Base-by-base conservation (phyloP, 139 green algal species). In the Nannochloris sp. region DNA sequence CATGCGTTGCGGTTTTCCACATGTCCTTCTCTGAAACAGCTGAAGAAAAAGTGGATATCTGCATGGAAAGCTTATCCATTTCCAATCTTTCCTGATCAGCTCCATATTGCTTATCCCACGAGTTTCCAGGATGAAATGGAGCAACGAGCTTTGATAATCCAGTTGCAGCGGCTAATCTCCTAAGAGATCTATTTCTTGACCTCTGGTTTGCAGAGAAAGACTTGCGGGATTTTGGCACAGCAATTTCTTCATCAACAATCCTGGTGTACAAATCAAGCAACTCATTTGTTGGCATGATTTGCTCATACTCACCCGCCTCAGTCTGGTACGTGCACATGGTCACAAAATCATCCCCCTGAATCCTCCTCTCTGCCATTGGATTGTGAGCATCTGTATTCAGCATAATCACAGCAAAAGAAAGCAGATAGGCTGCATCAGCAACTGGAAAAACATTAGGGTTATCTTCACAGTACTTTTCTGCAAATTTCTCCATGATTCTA, bases 401-500 rank as follows among this genome's bases (percentile, higher is more conserved):
- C 89, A 97, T 97, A 78, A 97, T 93, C 37, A 91, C 81, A 21
- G 90, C 84, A 63, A 95, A 97, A 4, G 85, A 68, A 29, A 97
- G 78, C 48, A 95, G 60, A 70, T 97, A 95, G 1, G 90, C 83
- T 29, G 71, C 84, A 62, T 95, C 90, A 5, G 90, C 85, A 24
- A 64, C 83, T 23, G 57, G 16, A 65, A 97, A 95, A 1, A 54
- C 50, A 15, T 49, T 59, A 2, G 86, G 78, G 69, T 94, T 94
- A 69, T 86, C 76, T 9, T 56, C 27, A 66, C 76, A 89, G 72
- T 86, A 94, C 7, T 76, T 71, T 75, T 79, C 78, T 6, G 94
- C 94, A 81, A 98, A 98, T 81, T 99, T 99, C 77, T 98, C 93
- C 88, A 99, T 96, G 48, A 99, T 78, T 4, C 94, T 77, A 74